Conservation (phyloP, 371 early-diverging fungal species). For the Saksenaea vasiformis region DNA sequence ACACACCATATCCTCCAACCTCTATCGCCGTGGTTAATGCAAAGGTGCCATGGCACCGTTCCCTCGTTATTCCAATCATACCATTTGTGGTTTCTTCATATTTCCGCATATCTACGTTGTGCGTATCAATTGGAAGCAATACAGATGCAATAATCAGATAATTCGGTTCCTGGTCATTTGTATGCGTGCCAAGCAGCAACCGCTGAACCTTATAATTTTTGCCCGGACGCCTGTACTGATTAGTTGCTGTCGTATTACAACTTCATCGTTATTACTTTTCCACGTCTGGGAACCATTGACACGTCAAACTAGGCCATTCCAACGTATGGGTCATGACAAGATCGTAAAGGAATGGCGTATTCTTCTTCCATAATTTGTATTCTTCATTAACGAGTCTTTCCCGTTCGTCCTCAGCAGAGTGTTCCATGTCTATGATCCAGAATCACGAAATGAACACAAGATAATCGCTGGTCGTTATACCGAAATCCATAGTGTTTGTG, state of each 20-base stretch:
- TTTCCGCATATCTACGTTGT: conserved; percentile 60
- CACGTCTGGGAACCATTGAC: conserved; percentile 97
- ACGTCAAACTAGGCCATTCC: conserved; percentile 97
- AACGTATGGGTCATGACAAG: conserved; percentile 95
- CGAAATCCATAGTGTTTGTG: not conserved
- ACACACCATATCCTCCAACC: conserved; percentile 72
- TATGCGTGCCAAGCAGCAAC: conserved; percentile 94
- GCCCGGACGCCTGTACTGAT: conserved; percentile 11
- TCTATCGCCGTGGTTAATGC: conserved; percentile 37
- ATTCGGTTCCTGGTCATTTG: conserved; percentile 93
- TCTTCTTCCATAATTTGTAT: conserved; percentile 98
- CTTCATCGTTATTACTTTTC: conserved; percentile 57
- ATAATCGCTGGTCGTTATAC: not conserved
- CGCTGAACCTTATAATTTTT: conserved; percentile 58
- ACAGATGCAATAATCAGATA: conserved; percentile 91
- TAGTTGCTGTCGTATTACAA: not conserved
- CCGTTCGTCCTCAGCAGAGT: not conserved
- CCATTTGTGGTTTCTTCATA: conserved; percentile 74
- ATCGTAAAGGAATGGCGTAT: conserved; percentile 98
- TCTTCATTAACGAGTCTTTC: conserved; percentile 37
- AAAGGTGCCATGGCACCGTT: not conserved
- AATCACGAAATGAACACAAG: not conserved
- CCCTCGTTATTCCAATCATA: conserved; percentile 22
- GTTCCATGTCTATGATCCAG: conserved; percentile 3
- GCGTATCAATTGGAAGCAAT: conserved; percentile 79